Evolutionary conservation across 2,329 filamentous ascomycete genomes (phyloP), one percentile per base, ranked within the genome.

Genomic region (Ophiostoma ulmi): DNA sequence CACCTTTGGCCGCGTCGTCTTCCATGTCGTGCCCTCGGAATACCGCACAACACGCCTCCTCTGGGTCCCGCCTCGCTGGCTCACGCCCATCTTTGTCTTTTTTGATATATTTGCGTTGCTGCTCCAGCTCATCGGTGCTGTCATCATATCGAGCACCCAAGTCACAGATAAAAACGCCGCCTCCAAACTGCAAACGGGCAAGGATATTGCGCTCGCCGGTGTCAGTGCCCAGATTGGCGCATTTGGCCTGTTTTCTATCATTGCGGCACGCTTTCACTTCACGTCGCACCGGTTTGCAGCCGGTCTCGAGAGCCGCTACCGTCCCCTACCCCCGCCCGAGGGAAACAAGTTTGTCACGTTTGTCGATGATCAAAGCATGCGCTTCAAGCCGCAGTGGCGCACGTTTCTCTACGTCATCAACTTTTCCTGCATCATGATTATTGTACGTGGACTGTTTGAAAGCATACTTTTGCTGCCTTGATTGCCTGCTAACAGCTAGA

Each of bases 221-320:
- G 79, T 82, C 7, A 77, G 77, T n/a, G 71, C 82, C 0, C 82
- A 84, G 71, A 77, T 85, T 14, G 74, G 74, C 0, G 82, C 80
- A 1, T 84, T 84, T 71, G 82, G 82, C 0, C 75, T 84, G 2
- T 84, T 85, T 70, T 79, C 78, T 5, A 70, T 85, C 36, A 76
- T 83, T 6, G 82, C 82, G 0, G 76, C 79, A 3, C 80, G 83
- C 7, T 85, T 84, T 74, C 81, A 83, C 73, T 82, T 83, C 69
- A 81, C 79, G 5, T 82, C 80, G 1, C 79, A 77, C 70, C 75
- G 75, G 35, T 83, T 82, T 73, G 74, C 73, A 5, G 72, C 74
- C 7, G 72, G 73, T 13, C 75, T 79, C 10, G 72, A 76, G 22
- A 73, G 78, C 70, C 75, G 78, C 35, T 74, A 78, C 48, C 73